These are phyloP conservation scores for Yarrowia yakushimensis DNA, from an alignment of 805 yeast genomes.

Conservation along the genomic window DNA sequence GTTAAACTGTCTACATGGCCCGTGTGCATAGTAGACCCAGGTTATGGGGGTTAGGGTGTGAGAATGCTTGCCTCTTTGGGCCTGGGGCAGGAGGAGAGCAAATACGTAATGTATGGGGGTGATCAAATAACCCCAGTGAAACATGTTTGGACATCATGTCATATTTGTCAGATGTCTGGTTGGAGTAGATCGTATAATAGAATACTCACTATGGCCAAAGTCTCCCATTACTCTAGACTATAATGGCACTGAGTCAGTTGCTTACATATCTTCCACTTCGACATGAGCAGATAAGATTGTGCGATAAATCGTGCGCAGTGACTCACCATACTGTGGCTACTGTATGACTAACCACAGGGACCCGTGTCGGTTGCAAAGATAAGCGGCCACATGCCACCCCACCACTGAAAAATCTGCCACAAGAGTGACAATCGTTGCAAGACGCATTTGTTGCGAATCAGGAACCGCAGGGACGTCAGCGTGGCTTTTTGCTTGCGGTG, in stretches of 20 bases:
- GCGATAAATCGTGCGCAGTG: constrained; percentile 3
- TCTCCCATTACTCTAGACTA: no score
- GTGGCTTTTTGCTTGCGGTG: neutral
- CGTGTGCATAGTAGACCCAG: neutral
- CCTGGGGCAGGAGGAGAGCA: neutral
- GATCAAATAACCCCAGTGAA: neutral
- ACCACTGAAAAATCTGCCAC: neutral
- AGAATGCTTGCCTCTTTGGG: constrained; percentile 4
- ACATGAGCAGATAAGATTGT: neutral
- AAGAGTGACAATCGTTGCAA: neutral
- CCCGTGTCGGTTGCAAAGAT: neutral
- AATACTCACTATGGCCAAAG: no score
- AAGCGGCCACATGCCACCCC: neutral
- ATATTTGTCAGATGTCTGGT: no score
- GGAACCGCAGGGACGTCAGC: neutral
- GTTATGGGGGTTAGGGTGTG: neutral
- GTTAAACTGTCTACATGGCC: neutral
- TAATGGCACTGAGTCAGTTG: constrained; percentile 7
- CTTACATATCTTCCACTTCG: neutral
- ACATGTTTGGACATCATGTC: neutral
- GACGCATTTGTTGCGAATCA: neutral
- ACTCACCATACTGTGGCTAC: constrained; percentile 1
- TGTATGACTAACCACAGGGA: neutral
- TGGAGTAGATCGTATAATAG: no score
- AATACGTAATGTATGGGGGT: no score